A percentile compares a stretch with the other conserved stretches of the same genome.
Evolutionary conservation across 2,329 filamentous ascomycete species (phyloP).

Genomic region (Chaetomiaceae sp.): DNA sequence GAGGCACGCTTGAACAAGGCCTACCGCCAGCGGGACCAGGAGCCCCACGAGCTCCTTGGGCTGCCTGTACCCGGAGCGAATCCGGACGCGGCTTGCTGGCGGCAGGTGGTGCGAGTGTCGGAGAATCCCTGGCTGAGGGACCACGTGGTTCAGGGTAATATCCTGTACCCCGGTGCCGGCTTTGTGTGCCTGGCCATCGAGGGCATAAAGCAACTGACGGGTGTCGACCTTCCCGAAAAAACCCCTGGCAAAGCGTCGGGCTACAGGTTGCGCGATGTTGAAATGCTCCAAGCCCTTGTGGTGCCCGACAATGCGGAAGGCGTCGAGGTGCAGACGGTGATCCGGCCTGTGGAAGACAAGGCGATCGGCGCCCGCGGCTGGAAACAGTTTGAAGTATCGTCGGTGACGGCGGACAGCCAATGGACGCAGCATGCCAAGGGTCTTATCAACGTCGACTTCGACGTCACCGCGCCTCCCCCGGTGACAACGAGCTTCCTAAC

Average conservation of each 20-base stretch:
- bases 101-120: neutral
- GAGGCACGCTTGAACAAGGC: constrained; percentile 34
- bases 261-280: constrained; percentile 30
- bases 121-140: constrained; percentile 41
- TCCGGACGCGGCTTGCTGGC: neutral
- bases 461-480: too few relatives aligned
- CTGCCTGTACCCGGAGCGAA: neutral
- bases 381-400: neutral
- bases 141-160: constrained; percentile 33
- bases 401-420: neutral
- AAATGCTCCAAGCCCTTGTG: constrained; percentile 32
- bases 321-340: constrained; percentile 32
- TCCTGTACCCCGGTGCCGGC: constrained; percentile 36
- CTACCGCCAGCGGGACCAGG: constrained; percentile 29
- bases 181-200: constrained; percentile 39
- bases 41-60: constrained; percentile 31
- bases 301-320: constrained; percentile 29
- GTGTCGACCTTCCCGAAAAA: too few relatives aligned
- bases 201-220: too few relatives aligned
- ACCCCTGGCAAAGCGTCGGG: too few relatives aligned
- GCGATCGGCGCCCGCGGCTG: neutral
- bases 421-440: neutral
- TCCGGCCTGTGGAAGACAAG: constrained; percentile 10
- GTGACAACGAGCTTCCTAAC: too few relatives aligned
- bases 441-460: neutral